Conservation (phyloP, 1,284 basidiomycete genomes). For the Butyriboletus appendiculatus region DNA sequence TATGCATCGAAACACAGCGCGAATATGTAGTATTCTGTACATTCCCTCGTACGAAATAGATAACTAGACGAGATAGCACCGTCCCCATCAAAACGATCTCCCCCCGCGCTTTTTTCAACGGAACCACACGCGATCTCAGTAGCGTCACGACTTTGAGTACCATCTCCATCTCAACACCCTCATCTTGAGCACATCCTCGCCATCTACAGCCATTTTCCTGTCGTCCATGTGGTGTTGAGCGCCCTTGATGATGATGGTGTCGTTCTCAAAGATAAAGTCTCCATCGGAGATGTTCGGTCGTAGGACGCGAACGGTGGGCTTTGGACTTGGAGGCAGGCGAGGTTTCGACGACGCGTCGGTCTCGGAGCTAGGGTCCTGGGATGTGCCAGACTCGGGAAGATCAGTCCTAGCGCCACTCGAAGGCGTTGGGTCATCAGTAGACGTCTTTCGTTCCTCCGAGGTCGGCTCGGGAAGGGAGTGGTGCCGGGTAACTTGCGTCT, state of each 20-base stretch:
- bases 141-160: constrained; percentile 11
- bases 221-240: background rate
- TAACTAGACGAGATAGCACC: constrained; percentile 18
- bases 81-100: background rate
- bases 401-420: background rate
- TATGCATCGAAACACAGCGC: background rate
- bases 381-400: background rate
- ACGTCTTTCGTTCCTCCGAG: background rate
- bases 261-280: constrained; percentile 27
- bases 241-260: constrained; percentile 20
- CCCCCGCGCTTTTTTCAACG: background rate
- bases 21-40: constrained; percentile 11
- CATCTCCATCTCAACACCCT: constrained; percentile 32
- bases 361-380: background rate
- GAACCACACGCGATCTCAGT: background rate
- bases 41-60: constrained; percentile 18
- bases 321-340: background rate
- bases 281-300: constrained; percentile 20
- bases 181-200: constrained; percentile 13
- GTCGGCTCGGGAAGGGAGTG: background rate
- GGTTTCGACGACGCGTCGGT: background rate
- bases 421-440: background rate
- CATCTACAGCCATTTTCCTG: constrained; percentile 17
- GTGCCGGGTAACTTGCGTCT: constrained; percentile 1
- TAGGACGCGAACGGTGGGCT: constrained; percentile 14